phyloP scores from a whole-genome alignment of 1,139 yeast genomes.

The Scheffersomyces stambukii region DNA sequence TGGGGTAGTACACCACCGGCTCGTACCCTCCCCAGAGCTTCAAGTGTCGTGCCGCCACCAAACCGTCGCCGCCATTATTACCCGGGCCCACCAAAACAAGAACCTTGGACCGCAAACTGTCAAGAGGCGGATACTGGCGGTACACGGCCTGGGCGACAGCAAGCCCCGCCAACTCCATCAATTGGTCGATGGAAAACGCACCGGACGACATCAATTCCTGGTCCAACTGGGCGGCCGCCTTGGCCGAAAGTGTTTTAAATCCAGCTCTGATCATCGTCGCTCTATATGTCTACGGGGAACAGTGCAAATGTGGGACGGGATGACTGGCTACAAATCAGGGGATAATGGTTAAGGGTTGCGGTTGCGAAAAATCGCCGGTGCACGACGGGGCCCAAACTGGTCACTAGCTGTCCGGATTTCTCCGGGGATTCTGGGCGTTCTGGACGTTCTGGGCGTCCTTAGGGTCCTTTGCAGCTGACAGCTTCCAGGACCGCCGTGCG shows the following conservation, averaged over 20 bases:
- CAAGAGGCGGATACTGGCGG: slow-evolving; percentile 48
- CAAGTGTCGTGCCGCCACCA: slow-evolving; percentile 91
- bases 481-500: too few species aligned
- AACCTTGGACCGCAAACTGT: slow-evolving; percentile 28
- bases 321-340: too few species aligned
- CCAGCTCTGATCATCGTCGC: slow-evolving; percentile 5
- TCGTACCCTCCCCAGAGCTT: slow-evolving; percentile 67
- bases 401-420: too few species aligned
- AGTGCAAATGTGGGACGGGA: too few species aligned
- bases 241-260: slow-evolving; percentile 49
- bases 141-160: slow-evolving; percentile 88
- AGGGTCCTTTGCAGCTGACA: too few species aligned
- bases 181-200: slow-evolving; percentile 85
- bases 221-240: slow-evolving; percentile 76
- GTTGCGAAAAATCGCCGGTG: slow-evolving; percentile 2
- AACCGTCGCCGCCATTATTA: slow-evolving; percentile 94
- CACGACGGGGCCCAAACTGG: too few species aligned
- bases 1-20: slow-evolving; percentile 70
- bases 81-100: slow-evolving; percentile 90
- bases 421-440: too few species aligned
- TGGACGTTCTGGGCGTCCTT: too few species aligned
- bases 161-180: slow-evolving; percentile 95
- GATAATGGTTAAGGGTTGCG: slow-evolving; percentile 1
- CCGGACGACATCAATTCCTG: slow-evolving; percentile 80
- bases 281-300: not conserved